A percentile compares a stretch with the other conserved stretches of the same genome.
Conservation (phyloP, 306 rosid genomes). For the Gillenia trifoliata region DNA sequence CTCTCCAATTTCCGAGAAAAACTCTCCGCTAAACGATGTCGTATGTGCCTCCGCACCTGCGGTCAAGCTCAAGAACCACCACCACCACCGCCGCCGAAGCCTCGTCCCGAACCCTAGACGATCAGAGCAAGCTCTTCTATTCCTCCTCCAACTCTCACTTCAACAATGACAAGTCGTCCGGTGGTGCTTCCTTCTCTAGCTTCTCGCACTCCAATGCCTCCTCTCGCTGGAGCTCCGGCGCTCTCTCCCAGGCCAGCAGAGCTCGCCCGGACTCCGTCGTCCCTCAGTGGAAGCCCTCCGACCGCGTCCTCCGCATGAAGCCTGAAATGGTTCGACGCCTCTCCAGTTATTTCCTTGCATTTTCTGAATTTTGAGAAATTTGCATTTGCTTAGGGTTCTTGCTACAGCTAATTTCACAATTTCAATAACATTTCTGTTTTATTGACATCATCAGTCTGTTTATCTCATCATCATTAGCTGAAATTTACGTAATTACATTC, state of each 20-base stretch:
- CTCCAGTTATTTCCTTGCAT: neutral
- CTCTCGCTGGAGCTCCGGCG: slow-evolving; percentile 50
- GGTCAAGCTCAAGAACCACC: slow-evolving; percentile 46
- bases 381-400: slow-evolving; percentile 5
- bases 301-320: slow-evolving; percentile 74
- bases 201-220: slow-evolving; percentile 31
- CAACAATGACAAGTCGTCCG: slow-evolving; percentile 13
- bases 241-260: slow-evolving; percentile 22
- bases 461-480: neutral
- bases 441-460: neutral
- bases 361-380: neutral
- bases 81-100: slow-evolving; percentile 19
- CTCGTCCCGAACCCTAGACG: slow-evolving; percentile 36
- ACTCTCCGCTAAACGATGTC: slow-evolving; percentile 54
- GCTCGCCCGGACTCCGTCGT: slow-evolving; percentile 42
- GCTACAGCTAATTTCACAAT: neutral
- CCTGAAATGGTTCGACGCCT: slow-evolving; percentile 49
- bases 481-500: slow-evolving; percentile 4
- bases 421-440: neutral
- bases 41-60: slow-evolving; percentile 80
- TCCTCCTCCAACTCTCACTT: slow-evolving; percentile 30
- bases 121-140: slow-evolving; percentile 46
- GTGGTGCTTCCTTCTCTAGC: slow-evolving; percentile 14
- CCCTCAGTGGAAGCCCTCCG: slow-evolving; percentile 73
- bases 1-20: neutral